A percentile compares a stretch with the other conserved stretches of the same genome.
Evolutionary conservation across 1,284 basidiomycete species (phyloP).

Genomic region (Puccinia horiana): DNA sequence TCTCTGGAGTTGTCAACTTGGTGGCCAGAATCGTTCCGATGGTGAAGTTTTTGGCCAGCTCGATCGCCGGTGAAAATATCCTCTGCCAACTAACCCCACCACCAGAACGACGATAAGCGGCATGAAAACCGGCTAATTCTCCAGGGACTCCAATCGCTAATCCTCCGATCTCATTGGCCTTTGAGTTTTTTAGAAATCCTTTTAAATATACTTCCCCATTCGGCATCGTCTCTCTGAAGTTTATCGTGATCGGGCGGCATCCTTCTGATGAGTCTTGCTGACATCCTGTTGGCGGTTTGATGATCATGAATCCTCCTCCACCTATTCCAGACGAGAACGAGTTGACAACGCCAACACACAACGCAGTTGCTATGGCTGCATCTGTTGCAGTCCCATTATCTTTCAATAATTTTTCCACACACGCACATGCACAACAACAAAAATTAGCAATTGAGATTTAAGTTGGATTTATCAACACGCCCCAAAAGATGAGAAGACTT

Average conservation of each 20-base stretch:
- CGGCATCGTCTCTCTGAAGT: slow-evolving; percentile 87
- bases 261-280: not conserved
- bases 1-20: slow-evolving; percentile 46
- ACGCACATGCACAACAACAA: not conserved
- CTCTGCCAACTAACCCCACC: slow-evolving; percentile 73
- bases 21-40: slow-evolving; percentile 74
- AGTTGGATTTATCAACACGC: not conserved
- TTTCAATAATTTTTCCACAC: slow-evolving; percentile 54
- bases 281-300: slow-evolving; percentile 67
- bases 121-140: slow-evolving; percentile 78
- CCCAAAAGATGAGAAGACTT: no score
- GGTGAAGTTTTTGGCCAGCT: slow-evolving; percentile 71
- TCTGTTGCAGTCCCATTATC: slow-evolving; percentile 89
- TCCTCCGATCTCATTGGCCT: slow-evolving; percentile 71
- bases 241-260: slow-evolving; percentile 63
- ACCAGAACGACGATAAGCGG: slow-evolving; percentile 73
- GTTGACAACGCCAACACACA: slow-evolving; percentile 82
- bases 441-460: not conserved
- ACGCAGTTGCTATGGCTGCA: slow-evolving; percentile 74
- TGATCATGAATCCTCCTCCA: slow-evolving; percentile 87
- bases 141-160: slow-evolving; percentile 80
- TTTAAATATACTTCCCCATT: slow-evolving; percentile 66
- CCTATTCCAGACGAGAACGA: slow-evolving; percentile 84
- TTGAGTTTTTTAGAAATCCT: slow-evolving; percentile 69
- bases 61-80: slow-evolving; percentile 73